phyloP scores from a whole-genome alignment of 306 rosid species.

The Sicyos baderoa region DNA sequence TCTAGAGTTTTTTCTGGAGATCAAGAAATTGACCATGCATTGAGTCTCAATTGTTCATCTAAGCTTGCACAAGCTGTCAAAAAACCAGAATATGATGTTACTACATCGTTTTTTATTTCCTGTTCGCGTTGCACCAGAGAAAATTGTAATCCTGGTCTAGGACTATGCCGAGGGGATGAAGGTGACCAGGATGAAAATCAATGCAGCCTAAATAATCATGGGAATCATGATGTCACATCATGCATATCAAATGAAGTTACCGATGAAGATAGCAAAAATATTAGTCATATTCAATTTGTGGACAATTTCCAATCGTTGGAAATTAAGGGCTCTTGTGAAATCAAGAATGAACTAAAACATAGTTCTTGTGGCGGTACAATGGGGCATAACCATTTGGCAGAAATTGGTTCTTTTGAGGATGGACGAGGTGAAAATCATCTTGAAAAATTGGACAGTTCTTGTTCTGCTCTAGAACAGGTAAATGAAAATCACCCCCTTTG shows the following conservation, averaged over 20 bases:
- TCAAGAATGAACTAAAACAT: constrained; percentile 31
- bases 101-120: constrained; percentile 23
- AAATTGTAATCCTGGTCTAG: constrained; percentile 21
- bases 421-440: constrained; percentile 15
- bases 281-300: constrained; percentile 23
- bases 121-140: constrained; percentile 19
- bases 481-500: constrained; percentile 27
- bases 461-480: constrained; percentile 22
- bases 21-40: constrained; percentile 20
- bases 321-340: constrained; percentile 30
- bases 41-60: constrained; percentile 27
- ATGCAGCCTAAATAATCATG: constrained; percentile 29
- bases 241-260: constrained; percentile 24
- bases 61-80: constrained; percentile 14
- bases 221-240: constrained; percentile 24
- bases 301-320: constrained; percentile 24
- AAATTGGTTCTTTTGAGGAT: too few relatives aligned
- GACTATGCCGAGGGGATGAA: constrained; percentile 23
- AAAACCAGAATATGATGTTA: constrained; percentile 19
- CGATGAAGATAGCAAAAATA: constrained; percentile 31
- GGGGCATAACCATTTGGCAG: neutral
- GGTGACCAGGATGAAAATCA: constrained; percentile 26
- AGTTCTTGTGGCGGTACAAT: constrained; percentile 26
- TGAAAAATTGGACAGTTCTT: constrained; percentile 25
- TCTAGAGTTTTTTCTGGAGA: constrained; percentile 25